These are phyloP conservation scores for Mycosarcoma maydis DNA, from an alignment of 1,284 basidiomycete genomes.

Conservation along the genomic window DNA sequence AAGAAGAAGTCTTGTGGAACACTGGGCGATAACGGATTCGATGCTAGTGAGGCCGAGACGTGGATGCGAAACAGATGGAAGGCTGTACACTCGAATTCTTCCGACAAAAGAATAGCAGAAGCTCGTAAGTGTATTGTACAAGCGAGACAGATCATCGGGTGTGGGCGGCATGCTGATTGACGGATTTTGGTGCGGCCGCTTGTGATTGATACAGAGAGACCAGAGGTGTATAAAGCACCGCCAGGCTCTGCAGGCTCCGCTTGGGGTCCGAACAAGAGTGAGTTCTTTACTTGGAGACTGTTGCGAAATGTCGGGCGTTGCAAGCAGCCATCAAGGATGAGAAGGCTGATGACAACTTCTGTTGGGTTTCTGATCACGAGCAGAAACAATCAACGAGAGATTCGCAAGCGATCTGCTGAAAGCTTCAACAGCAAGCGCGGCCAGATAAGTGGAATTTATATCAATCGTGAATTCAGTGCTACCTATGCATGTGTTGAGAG, in stretches of 20 bases:
- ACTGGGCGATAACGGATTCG: slow-evolving; percentile 26
- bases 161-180: too few species aligned
- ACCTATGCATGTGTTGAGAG: too few species aligned
- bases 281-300: too few species aligned
- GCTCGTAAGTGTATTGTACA: slow-evolving; percentile 33
- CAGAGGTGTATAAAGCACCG: slow-evolving; percentile 43
- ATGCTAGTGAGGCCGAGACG: slow-evolving; percentile 27
- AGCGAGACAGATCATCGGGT: too few species aligned
- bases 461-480: too few species aligned
- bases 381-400: slow-evolving; percentile 40
- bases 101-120: slow-evolving; percentile 19
- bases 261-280: slow-evolving; percentile 49
- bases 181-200: too few species aligned
- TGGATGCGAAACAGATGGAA: slow-evolving; percentile 47
- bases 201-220: slow-evolving; percentile 33
- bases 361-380: too few species aligned
- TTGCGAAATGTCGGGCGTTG: too few species aligned
- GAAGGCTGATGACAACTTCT: neutral
- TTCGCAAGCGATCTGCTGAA: slow-evolving; percentile 38
- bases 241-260: slow-evolving; percentile 33
- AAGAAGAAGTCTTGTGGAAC: slow-evolving; percentile 16
- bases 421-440: slow-evolving; percentile 14
- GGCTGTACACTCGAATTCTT: slow-evolving; percentile 8
- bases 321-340: neutral
- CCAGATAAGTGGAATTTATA: too few species aligned